Base-by-base conservation (phyloP, 164 flowering plant genomes). In the Macadamia integrifolia region DNA sequence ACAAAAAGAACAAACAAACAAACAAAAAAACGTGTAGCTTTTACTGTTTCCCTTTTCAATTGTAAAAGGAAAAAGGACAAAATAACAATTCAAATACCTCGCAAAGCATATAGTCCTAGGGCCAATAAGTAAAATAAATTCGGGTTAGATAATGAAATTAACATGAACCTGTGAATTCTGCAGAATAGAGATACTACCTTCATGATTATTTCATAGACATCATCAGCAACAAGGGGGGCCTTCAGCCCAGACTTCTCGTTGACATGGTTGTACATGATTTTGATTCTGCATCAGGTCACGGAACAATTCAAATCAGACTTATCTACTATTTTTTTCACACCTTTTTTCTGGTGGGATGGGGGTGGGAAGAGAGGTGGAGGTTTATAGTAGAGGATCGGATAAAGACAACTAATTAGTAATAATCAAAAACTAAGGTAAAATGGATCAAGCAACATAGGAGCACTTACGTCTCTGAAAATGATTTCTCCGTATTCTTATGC, bases 391-490 rank as follows among this genome's bases (percentile, higher is more conserved):
- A 3, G 63, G 40, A 58, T 32, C 11, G 29, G 18, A 64, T 10
- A 53, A 46, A 40, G 8, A 1, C 29, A 5, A 1, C n/a, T 6
- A n/a, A 10, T 23, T 3, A 32, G 56, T 52, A 30, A 35, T 35
- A 35, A 2, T 35, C 40, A 44, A 28, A 48, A 69, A 13, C 18
- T 43, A 2, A 71, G 14, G 57, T 14, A 11, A 53, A 14, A 35
- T 35, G 5, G 5, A 35, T 35, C 40, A 35, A 35, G 9, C 30
- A 15, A 40, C 13, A 35, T n/a, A 35, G 3, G 49, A 55, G 50
- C 30, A 74, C 97, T 80, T 78, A 92, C 99, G 98, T 95, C 74
- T 91, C 98, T 9, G 99, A 95, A 70, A 92, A 95, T 5, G 90
- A 89, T 49, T 92, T 91, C 85, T 80, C 87, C 0, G 98, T 95